Percentiles rank a stretch among this genome's conserved stretches.
Conservation (phyloP, 2,329 filamentous ascomycete species). For the Dactylellina haptotyla region DNA sequence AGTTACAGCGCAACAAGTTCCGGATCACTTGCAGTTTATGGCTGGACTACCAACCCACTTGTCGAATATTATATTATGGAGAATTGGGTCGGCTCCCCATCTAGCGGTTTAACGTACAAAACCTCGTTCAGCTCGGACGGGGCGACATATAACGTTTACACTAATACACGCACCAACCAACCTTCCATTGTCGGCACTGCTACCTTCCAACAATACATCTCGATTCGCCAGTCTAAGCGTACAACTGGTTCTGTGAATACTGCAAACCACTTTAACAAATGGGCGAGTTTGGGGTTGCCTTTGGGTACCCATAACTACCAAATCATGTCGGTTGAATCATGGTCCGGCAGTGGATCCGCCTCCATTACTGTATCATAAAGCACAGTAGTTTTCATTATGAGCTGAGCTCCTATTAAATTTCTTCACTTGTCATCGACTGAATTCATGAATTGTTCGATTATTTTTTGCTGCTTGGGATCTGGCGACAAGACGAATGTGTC, state of each 20-base stretch:
- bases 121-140: slow-evolving; percentile 67
- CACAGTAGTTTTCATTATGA: too few species aligned
- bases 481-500: too few species aligned
- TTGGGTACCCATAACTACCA: slow-evolving; percentile 60
- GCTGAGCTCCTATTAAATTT: too few species aligned
- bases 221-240: slow-evolving; percentile 57
- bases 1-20: slow-evolving; percentile 65
- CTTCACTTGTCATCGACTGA: too few species aligned
- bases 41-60: slow-evolving; percentile 68
- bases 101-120: slow-evolving; percentile 64
- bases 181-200: slow-evolving; percentile 67
- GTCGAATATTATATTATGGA: slow-evolving; percentile 72
- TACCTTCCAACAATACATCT: slow-evolving; percentile 69
- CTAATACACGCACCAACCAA: slow-evolving; percentile 64
- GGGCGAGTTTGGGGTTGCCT: slow-evolving; percentile 57
- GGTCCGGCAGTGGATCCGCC: slow-evolving; percentile 65
- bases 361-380: slow-evolving; percentile 58
- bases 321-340: slow-evolving; percentile 61
- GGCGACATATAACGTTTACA: slow-evolving; percentile 67
- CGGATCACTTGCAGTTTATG: slow-evolving; percentile 69
- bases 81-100: slow-evolving; percentile 64
- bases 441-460: too few species aligned
- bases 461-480: too few species aligned
- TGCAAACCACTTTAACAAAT: slow-evolving; percentile 60
- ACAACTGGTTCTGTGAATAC: slow-evolving; percentile 59